Base-by-base conservation (phyloP, 2,329 filamentous ascomycete genomes). In the Thermoascus crustaceus region DNA sequence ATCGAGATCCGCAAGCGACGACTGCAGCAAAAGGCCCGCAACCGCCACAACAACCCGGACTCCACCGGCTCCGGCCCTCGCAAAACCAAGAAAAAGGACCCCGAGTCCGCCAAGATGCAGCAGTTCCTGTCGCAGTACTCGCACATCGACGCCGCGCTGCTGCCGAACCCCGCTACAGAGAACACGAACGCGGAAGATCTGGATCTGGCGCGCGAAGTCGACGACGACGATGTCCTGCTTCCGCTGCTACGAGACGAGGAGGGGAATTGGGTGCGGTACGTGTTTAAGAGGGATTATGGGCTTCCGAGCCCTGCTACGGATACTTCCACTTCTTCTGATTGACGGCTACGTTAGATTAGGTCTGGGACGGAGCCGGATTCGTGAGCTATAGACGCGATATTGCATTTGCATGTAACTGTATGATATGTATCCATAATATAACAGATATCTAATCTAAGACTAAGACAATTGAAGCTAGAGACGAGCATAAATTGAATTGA, bases 211-310 rank as follows among this genome's bases (percentile, higher is more conserved):
- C 43, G 48, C n/a, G 43, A 46, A n/a, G 24, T 58, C n/a, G 54
- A 56, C 35, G 57, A 54, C 18, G 49, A 60, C 6, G 44, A 49
- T 38, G 50, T 57, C 1, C 48, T 65, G 6, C 42, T 61, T 6
- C 48, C 55, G 4, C 40, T 64, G 23, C 35, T 65, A 4, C 53
- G 47, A 18, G 60, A 64, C 21, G 60, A 63, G 34, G 60, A 56
- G n/a, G n/a, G n/a, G 23, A 62, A 62, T 41, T 43, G 57, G 4
- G 49, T 65, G 8, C 48, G 51, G 4, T 65, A 54, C 32, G 42
- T 65, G n/a, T 65, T 65, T 26, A 61, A 61, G 37, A 63, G 63
- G 40, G n/a, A n/a, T n/a, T n/a, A n/a, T n/a, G n/a, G n/a, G n/a
- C n/a, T n/a, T n/a, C n/a, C n/a, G n/a, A n/a, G n/a, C n/a, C n/a